Evolutionary conservation across 768 basidiomycete species (phyloP), one percentile per base, ranked within the genome.

Genomic region (Holtermanniella nyarrowii): DNA sequence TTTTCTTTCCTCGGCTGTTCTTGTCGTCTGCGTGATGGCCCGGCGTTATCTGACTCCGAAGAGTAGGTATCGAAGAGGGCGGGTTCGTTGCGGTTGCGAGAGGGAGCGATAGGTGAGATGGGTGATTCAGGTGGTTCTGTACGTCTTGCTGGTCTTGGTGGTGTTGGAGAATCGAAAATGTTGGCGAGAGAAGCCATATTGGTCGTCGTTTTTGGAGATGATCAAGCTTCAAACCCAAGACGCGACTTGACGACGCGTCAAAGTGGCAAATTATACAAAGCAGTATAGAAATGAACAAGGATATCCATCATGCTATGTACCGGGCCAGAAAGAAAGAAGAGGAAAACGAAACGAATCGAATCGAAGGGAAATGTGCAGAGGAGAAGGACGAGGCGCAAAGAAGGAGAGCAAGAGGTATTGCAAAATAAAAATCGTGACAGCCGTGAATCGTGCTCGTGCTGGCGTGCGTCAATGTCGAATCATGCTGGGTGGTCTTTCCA

Each of bases 101-200:
- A 40, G 11, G 5, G 37, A 12, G 21, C n/a, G 37, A 20, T 31
- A 42, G 48, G 41, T 41, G 13, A 49, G 21, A 42, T 49, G 37
- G 18, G 48, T 23, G 14, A 49, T 18, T 52, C 14, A 11, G 48
- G 42, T 0, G 48, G 59, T n/a, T 31, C 39, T 10, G 46, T 47
- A 12, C 49, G 40, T 3, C 46, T 52, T n/a, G 52, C 37, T 1
- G 58, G 57, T 3, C 62, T 53, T 1, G 65, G 53, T 16, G 52
- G 57, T 24, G 59, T 57, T 5, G 65, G 65, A 1, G 62, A 62
- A 43, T 64, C 61, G 58, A 67, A 67, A 5, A 67, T 52, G 52
- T 67, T 52, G 47, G 48, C 40, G 4, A 66, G 56, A 7, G 31
- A 37, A 39, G 48, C 58, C 52, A 57, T 43, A 54, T 55, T 58